Evolutionary conservation across 768 basidiomycete genomes (phyloP).

Genomic region (Leucosporidium creatinivorum): DNA sequence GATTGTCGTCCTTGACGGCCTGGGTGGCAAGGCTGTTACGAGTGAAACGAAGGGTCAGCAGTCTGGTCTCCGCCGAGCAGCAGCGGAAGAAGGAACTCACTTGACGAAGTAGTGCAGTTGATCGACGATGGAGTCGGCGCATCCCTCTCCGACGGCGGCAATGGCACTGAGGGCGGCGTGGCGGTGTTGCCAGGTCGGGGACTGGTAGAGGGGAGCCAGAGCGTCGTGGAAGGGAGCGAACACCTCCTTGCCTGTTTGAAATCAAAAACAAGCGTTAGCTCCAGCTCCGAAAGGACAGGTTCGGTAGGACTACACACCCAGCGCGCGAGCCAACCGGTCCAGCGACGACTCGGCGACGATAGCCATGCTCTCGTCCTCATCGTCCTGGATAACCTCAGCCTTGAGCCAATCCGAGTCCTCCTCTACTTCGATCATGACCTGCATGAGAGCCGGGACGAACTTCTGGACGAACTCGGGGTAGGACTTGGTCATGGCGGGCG

Average conservation of each 20-base stretch:
- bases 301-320: conserved; percentile 42
- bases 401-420: conserved; percentile 48
- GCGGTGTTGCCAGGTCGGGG: conserved; percentile 73
- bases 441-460: conserved; percentile 66
- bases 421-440: conserved; percentile 72
- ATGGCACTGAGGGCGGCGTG: conserved; percentile 85
- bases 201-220: conserved; percentile 54
- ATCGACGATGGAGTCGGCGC: conserved; percentile 61
- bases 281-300: too few relatives aligned
- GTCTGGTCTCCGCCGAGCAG: too few relatives aligned
- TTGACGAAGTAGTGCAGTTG: conserved; percentile 74
- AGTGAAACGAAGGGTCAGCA: too few relatives aligned
- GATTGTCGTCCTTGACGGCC: conserved; percentile 70
- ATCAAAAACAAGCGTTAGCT: too few relatives aligned
- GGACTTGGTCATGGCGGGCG: conserved; percentile 60
- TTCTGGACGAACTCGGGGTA: conserved; percentile 64
- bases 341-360: conserved; percentile 74
- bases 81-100: conserved; percentile 46
- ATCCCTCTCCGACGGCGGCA: conserved; percentile 72
- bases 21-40: conserved; percentile 59
- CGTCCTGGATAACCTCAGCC: conserved; percentile 45
- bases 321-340: conserved; percentile 70
- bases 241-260: conserved; percentile 2
- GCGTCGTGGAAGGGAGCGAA: conserved; percentile 1
- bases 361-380: conserved; percentile 56